These are phyloP conservation scores for Salix koriyanagi DNA, from an alignment of 345 rosid species.

Conservation along the genomic window DNA sequence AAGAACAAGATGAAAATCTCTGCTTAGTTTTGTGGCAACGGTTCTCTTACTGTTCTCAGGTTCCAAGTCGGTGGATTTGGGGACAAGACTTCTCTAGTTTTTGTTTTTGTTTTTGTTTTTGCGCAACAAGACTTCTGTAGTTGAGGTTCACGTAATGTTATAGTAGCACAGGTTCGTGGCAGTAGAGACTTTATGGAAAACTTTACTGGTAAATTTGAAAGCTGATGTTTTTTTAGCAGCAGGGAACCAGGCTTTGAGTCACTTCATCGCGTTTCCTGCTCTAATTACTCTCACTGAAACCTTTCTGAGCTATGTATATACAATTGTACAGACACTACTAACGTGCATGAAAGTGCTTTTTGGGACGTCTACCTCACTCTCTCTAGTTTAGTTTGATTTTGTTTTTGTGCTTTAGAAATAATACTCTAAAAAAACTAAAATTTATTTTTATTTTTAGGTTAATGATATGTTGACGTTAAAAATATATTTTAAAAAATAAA, in stretches of 20 bases:
- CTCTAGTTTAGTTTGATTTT: too few relatives aligned
- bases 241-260: slow-evolving; percentile 18
- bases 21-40: not conserved
- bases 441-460: too few relatives aligned
- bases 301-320: not conserved
- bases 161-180: not conserved
- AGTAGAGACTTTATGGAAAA: slow-evolving; percentile 5
- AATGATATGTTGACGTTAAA: too few relatives aligned
- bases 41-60: not conserved
- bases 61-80: not conserved
- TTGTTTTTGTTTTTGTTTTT: not conserved
- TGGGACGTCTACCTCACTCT: not conserved
- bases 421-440: too few relatives aligned
- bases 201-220: slow-evolving; percentile 3
- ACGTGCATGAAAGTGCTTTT: not conserved
- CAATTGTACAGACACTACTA: slow-evolving; percentile 11
- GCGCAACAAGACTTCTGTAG: not conserved
- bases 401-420: too few relatives aligned
- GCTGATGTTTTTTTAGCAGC: not conserved
- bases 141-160: not conserved
- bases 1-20: not conserved
- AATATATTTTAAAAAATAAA: too few relatives aligned
- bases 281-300: not conserved
- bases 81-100: not conserved
- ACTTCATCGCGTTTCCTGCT: slow-evolving; percentile 4